phyloP scores from a whole-genome alignment of 345 rosid species.

The Gossypium turneri region DNA sequence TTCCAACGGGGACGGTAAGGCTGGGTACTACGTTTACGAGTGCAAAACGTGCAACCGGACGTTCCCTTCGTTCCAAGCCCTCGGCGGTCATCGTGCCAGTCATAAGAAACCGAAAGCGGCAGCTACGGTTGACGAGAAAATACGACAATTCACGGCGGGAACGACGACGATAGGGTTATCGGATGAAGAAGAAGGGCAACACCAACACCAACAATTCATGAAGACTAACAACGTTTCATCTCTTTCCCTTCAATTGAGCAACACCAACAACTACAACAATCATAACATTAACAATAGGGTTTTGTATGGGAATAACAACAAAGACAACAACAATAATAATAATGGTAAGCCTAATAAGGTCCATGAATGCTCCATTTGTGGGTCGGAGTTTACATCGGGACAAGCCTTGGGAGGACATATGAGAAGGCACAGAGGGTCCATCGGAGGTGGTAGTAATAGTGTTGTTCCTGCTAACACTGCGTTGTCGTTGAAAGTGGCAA shows the following conservation, averaged over 20 bases:
- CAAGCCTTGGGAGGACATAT: slow-evolving; percentile 99
- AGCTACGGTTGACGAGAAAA: slow-evolving; percentile 23
- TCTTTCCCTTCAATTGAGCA: slow-evolving; percentile 59
- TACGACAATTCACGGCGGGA: slow-evolving; percentile 13
- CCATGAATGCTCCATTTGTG: slow-evolving; percentile 92
- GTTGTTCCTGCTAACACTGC: slow-evolving; percentile 25
- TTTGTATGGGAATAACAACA: slow-evolving; percentile 12
- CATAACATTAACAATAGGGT: slow-evolving; percentile 13
- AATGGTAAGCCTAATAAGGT: slow-evolving; percentile 45
- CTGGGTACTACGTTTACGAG: slow-evolving; percentile 77
- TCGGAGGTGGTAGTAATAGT: slow-evolving; percentile 6
- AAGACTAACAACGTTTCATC: slow-evolving; percentile 39
- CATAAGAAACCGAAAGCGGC: slow-evolving; percentile 76
- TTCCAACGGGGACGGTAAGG: slow-evolving; percentile 46
- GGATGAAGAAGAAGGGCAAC: slow-evolving; percentile 29
- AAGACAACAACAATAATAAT: not conserved
- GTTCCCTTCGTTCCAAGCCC: slow-evolving; percentile 93
- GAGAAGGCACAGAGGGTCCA: slow-evolving; percentile 77
- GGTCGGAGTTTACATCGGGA: slow-evolving; percentile 86
- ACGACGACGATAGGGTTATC: not conserved
- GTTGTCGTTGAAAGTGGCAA: slow-evolving; percentile 42
- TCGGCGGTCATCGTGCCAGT: slow-evolving; percentile 97
- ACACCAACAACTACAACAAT: slow-evolving; percentile 22
- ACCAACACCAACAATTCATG: slow-evolving; percentile 9
- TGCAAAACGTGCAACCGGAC: slow-evolving; percentile 90